A percentile compares a stretch with the other conserved stretches of the same genome.
Evolutionary conservation across 2,329 filamentous ascomycete genomes (phyloP).

Genomic region (Colletotrichum scovillei): DNA sequence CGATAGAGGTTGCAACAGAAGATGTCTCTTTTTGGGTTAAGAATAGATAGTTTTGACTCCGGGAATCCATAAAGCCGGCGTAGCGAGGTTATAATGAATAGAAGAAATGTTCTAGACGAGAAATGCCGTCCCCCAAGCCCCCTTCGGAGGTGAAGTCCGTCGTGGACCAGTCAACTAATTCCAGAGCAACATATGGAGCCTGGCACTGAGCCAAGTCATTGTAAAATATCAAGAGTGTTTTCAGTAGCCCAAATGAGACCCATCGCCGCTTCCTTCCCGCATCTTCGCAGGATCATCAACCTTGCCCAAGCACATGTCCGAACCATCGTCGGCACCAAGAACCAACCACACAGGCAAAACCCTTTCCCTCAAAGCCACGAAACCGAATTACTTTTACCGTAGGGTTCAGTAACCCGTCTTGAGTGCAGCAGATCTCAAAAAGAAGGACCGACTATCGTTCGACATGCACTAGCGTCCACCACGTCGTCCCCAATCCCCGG

Average conservation of each 20-base stretch:
- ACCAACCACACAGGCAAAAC: neutral
- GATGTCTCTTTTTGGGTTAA: neutral
- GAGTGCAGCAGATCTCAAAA: neutral
- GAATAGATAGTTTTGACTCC: neutral
- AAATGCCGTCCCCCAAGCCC: neutral
- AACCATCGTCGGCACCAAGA: neutral
- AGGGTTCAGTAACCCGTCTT: neutral
- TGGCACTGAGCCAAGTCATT: neutral
- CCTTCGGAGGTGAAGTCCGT: neutral
- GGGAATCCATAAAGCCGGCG: neutral
- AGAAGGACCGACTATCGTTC: slow-evolving; percentile 3
- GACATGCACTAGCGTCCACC: neutral
- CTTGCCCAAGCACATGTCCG: neutral
- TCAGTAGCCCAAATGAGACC: neutral
- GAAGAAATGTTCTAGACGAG: neutral
- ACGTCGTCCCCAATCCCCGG: neutral
- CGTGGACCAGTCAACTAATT: neutral
- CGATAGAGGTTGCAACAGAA: too few relatives aligned
- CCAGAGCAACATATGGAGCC: neutral
- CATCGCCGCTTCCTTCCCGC: neutral
- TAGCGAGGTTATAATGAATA: neutral
- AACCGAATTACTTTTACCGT: neutral
- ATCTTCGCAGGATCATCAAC: neutral
- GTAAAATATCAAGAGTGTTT: neutral
- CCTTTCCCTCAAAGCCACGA: neutral